Base-by-base conservation (phyloP, 2,329 filamentous ascomycete genomes). In the Xylariales sp. region DNA sequence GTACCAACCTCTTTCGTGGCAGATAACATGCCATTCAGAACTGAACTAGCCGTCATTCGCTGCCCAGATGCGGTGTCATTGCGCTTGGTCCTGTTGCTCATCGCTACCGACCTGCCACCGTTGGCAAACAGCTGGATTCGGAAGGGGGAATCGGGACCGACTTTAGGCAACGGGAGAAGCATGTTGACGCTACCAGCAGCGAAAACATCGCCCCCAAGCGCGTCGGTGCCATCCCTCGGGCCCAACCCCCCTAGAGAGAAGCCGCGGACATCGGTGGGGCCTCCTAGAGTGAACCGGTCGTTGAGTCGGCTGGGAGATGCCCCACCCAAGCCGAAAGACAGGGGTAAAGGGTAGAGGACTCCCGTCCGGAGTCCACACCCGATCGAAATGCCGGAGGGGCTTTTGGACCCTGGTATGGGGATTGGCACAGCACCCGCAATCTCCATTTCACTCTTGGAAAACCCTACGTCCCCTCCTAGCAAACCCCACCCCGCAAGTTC, bases 281-380 rank as follows among this genome's bases (percentile, higher is more conserved):
- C 96, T 50, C 96, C 96, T 39, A 99, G 91, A 76, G 94, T 90
- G 83, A 99, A 99, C 52, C 96, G 93, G 79, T 99, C 96, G 78
- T 97, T 97, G 75, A 98, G 87, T 36, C 93, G 89, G 72, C 93
- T 97, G 4, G 91, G 88, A 30, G 86, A 84, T 0, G 90, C 86
- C 56, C 83, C 82, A 18, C 80, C 75, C 60, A 85, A 74, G 16
- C 82, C 79, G 73, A 85, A 87, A 6, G 89, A 89, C 7, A 91
- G 82, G 1, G 92, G 86, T 16, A 99, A 83, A 1, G 96, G 96
- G 77, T 91, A 97, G 8, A 99, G 84, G 56, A 97, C 78, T 43
- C 96, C 96, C 23, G 92, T 88, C 59, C 95, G 88, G 63, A 98
- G 82, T 14, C 94, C 93, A 16, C 89, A 92, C 3, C 93, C 95